phyloP scores from a whole-genome alignment of 228 moss, liverwort and hornwort genomes.

The Sphagnum fallax region DNA sequence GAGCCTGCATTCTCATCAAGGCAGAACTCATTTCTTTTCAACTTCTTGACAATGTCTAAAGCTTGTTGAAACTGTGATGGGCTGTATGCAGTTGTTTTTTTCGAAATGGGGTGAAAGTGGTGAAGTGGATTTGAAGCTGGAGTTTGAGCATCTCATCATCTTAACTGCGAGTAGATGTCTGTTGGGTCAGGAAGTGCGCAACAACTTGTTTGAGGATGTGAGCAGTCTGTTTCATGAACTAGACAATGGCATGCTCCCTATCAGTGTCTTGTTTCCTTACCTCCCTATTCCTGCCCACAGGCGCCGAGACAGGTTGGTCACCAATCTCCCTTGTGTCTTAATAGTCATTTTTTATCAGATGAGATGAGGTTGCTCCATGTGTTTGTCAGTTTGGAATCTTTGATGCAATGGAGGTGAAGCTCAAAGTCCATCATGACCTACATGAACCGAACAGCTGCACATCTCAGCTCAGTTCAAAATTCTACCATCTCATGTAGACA shows the following conservation, averaged over 20 bases:
- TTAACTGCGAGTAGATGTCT: slow-evolving; percentile 91
- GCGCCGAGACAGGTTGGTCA: slow-evolving; percentile 66
- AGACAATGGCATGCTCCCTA: slow-evolving; percentile 92
- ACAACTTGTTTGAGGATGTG: slow-evolving; percentile 82
- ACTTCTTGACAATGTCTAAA: no score
- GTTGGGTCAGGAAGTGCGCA: slow-evolving; percentile 78
- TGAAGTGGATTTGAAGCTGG: slow-evolving; percentile 69
- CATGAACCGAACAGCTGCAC: no score
- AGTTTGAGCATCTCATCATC: slow-evolving; percentile 82
- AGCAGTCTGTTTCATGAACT: slow-evolving; percentile 77
- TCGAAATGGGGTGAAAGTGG: slow-evolving; percentile 78
- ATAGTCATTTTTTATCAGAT: no score
- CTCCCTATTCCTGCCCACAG: slow-evolving; percentile 90
- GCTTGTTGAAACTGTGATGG: background rate
- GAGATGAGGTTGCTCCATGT: no score
- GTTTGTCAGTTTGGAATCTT: no score
- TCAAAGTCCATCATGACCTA: no score
- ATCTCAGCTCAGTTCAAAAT: no score
- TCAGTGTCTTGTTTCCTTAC: slow-evolving; percentile 86
- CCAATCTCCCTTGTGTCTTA: background rate
- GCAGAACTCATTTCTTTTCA: no score
- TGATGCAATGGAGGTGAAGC: no score
- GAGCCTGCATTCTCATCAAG: no score
- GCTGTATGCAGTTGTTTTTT: slow-evolving; percentile 57
- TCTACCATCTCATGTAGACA: no score